These are phyloP conservation scores for Cladosporium colombiae DNA, from an alignment of 2,329 filamentous ascomycete genomes.

Conservation along the genomic window DNA sequence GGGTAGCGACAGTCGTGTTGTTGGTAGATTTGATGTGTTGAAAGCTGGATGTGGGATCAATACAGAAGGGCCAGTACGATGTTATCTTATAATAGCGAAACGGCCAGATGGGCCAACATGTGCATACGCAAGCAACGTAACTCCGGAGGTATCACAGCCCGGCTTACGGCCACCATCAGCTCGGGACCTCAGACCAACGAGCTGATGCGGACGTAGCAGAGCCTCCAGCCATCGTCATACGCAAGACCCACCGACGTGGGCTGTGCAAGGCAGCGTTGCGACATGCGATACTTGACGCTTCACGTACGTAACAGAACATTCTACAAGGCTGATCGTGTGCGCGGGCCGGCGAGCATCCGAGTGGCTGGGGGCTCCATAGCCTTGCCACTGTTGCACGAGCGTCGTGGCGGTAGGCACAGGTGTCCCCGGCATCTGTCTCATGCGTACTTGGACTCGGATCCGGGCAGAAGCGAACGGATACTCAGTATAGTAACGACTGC, in stretches of 20 bases:
- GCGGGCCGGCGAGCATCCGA: not conserved
- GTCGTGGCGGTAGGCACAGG: not conserved
- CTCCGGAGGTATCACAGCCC: not conserved
- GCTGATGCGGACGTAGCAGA: constrained; percentile 8
- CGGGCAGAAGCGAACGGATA: not conserved
- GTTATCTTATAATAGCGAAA: not conserved
- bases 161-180: constrained; percentile 11
- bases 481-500: not conserved
- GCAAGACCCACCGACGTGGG: not conserved
- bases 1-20: not conserved
- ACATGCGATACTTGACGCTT: not conserved
- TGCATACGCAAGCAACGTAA: constrained; percentile 12
- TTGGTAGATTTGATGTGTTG: not conserved
- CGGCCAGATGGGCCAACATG: not conserved
- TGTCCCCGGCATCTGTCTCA: not conserved
- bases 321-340: not conserved
- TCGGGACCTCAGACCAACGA: not conserved
- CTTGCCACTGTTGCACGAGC: not conserved
- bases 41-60: not conserved
- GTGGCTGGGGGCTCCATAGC: not conserved
- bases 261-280: constrained; percentile 7
- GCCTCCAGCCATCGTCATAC: constrained; percentile 9
- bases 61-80: not conserved
- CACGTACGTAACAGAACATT: not conserved
- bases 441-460: not conserved